Evolutionary conservation across 805 yeast genomes (phyloP).

Genomic region (Naumovozyma baii): DNA sequence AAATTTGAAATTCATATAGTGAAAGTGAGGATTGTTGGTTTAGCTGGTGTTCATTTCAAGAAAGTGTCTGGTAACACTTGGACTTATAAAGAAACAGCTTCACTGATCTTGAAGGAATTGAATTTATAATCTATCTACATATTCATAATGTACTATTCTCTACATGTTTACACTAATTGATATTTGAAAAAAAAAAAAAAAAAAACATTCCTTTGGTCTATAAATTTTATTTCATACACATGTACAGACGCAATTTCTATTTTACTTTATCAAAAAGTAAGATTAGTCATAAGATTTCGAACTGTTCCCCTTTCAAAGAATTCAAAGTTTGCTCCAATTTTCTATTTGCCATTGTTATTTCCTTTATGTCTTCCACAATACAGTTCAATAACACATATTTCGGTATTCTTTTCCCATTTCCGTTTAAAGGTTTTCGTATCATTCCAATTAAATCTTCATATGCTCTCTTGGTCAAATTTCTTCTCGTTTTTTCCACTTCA

Average conservation of each 20-base stretch:
- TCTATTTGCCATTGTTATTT: slow-evolving; percentile 21
- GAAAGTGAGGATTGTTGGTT: slow-evolving; percentile 80
- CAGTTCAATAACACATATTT: slow-evolving; percentile 24
- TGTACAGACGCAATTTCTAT: too few species aligned
- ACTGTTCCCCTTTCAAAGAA: not conserved
- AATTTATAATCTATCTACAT: slow-evolving; percentile 36
- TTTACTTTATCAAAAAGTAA: too few species aligned
- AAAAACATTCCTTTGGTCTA: too few species aligned
- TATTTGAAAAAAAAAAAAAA: too few species aligned
- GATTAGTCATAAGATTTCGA: too few species aligned
- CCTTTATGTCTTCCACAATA: slow-evolving; percentile 25
- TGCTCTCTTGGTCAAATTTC: slow-evolving; percentile 22
- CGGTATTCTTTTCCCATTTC: slow-evolving; percentile 23
- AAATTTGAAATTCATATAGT: slow-evolving; percentile 88
- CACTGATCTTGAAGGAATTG: slow-evolving; percentile 67
- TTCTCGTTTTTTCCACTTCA: slow-evolving; percentile 24
- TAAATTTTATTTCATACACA: too few species aligned
- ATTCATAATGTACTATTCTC: not conserved
- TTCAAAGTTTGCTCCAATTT: slow-evolving; percentile 11
- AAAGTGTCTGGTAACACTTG: slow-evolving; percentile 89
- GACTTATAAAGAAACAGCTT: slow-evolving; percentile 87
- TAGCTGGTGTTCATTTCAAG: slow-evolving; percentile 92
- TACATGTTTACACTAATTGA: too few species aligned
- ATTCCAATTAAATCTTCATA: slow-evolving; percentile 22
- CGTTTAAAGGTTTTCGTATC: slow-evolving; percentile 7